Evolutionary conservation across 306 rosid species (phyloP).

Genomic region (Acacia melanoxylon): DNA sequence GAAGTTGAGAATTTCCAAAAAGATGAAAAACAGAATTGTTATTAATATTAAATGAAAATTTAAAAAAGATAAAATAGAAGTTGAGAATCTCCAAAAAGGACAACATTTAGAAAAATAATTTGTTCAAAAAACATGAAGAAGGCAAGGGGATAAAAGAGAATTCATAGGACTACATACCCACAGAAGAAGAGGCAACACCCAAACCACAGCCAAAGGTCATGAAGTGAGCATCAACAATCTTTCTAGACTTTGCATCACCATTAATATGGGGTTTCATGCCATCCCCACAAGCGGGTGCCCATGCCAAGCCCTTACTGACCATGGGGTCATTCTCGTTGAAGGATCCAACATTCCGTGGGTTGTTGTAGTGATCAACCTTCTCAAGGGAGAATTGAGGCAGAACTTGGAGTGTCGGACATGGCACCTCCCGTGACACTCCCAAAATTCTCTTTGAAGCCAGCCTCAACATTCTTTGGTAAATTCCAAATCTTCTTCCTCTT

Average conservation of each 20-base stretch:
- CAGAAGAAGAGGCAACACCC: slow-evolving; percentile 81
- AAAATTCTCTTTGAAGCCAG: slow-evolving; percentile 49
- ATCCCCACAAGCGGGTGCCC: slow-evolving; percentile 82
- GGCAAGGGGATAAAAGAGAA: neutral
- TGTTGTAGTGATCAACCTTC: slow-evolving; percentile 83
- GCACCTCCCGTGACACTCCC: slow-evolving; percentile 35
- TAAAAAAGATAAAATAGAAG: neutral
- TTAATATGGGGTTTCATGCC: neutral
- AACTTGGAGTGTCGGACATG: slow-evolving; percentile 41
- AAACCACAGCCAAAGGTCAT: neutral
- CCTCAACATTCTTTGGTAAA: slow-evolving; percentile 56
- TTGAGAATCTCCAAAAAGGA: neutral
- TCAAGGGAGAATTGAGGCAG: slow-evolving; percentile 64
- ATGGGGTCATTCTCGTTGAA: slow-evolving; percentile 54
- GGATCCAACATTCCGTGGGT: slow-evolving; percentile 79
- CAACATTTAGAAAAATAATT: neutral
- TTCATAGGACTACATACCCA: slow-evolving; percentile 49
- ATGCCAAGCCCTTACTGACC: slow-evolving; percentile 82
- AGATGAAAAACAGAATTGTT: no score
- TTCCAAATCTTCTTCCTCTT: neutral
- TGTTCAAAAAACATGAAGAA: neutral
- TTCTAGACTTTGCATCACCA: neutral
- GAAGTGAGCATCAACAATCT: neutral
- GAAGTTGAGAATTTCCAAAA: neutral
- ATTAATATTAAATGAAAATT: no score